phyloP scores from a whole-genome alignment of 345 rosid genomes.

The Hibiscus tridactylites region DNA sequence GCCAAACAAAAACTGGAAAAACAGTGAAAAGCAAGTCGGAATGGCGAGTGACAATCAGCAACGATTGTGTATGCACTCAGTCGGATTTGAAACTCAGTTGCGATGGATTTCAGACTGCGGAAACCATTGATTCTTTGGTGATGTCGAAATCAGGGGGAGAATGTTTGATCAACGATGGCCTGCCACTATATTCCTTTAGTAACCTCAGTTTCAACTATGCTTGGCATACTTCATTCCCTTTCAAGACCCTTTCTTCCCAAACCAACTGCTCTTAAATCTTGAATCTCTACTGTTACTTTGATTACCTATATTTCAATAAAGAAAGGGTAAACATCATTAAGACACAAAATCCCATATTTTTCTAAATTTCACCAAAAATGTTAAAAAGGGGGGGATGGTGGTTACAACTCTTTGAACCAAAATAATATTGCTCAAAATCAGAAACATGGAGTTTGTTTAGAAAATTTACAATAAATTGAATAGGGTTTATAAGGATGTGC shows the following conservation, averaged over 20 bases:
- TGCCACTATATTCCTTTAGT: background rate
- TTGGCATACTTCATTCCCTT: background rate
- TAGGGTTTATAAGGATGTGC: no score
- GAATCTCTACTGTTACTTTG: background rate
- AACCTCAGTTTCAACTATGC: background rate
- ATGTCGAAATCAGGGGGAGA: background rate
- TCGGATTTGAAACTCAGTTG: background rate
- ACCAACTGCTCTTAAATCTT: background rate
- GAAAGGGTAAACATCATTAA: no score
- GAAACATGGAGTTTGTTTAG: no score
- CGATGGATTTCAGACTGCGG: background rate
- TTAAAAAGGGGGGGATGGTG: no score
- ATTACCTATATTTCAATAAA: no score
- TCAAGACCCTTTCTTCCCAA: background rate
- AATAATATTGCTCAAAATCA: no score
- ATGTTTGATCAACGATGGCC: background rate
- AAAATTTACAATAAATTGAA: no score
- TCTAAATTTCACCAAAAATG: no score
- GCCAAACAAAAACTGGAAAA: background rate
- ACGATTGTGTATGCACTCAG: background rate
- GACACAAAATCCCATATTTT: no score
- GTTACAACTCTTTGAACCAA: no score
- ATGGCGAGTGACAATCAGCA: background rate
- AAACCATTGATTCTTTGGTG: background rate
- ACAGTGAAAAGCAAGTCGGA: background rate